Evolutionary conservation across 257 asterid genomes (phyloP).

Genomic region (Plantago elongata): DNA sequence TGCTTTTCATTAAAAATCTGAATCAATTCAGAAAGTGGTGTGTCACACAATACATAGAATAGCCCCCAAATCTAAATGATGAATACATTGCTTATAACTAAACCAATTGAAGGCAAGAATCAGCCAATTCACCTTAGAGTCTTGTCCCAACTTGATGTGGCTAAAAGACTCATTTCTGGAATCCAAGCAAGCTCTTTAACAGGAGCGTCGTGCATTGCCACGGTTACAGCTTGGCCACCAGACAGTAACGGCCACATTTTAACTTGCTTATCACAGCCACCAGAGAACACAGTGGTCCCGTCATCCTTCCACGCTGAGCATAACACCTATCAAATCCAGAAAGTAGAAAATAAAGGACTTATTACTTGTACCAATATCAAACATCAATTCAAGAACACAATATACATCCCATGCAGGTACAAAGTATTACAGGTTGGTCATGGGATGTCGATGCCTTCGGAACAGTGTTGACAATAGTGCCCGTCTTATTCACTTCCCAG

Average conservation of each 20-base stretch:
- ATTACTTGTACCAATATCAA: not conserved
- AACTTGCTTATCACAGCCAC: slow-evolving; percentile 98
- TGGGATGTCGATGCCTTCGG: slow-evolving; percentile 83
- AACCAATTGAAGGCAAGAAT: slow-evolving; percentile 7
- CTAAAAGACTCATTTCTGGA: slow-evolving; percentile 82
- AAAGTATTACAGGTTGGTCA: slow-evolving; percentile 71
- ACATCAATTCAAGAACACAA: too few relatives aligned
- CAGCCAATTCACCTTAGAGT: slow-evolving; percentile 59
- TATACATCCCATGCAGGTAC: not conserved
- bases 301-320: slow-evolving; percentile 98
- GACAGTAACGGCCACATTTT: slow-evolving; percentile 92
- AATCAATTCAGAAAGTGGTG: not conserved
- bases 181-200: slow-evolving; percentile 88
- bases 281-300: slow-evolving; percentile 92
- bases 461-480: slow-evolving; percentile 45
- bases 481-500: slow-evolving; percentile 80
- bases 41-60: not conserved
- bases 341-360: slow-evolving; percentile 7
- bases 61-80: not conserved
- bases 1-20: not conserved
- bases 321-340: slow-evolving; percentile 55
- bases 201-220: slow-evolving; percentile 92
- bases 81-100: not conserved
- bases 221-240: slow-evolving; percentile 76
- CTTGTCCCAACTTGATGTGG: slow-evolving; percentile 92